These are phyloP conservation scores for Penicillium cataractarum DNA, from an alignment of 495 filamentous ascomycete genomes.

Conservation along the genomic window DNA sequence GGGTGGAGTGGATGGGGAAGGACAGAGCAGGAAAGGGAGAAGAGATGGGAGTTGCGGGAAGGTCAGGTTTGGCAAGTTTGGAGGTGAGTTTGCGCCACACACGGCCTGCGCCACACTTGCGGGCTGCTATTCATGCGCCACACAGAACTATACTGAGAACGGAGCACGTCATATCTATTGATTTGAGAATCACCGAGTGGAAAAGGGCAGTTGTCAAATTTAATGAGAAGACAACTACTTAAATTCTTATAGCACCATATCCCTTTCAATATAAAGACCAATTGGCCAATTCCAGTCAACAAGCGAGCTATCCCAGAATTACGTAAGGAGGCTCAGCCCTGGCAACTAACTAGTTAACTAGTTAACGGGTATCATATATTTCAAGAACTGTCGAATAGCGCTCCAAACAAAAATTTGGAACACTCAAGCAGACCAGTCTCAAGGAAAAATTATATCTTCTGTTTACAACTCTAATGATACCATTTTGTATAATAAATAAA, in stretches of 20 bases:
- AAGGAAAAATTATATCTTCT: too few relatives aligned
- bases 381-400: too few relatives aligned
- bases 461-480: too few relatives aligned
- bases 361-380: too few relatives aligned
- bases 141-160: background rate
- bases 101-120: background rate
- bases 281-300: background rate
- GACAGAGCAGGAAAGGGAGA: slow-evolving; percentile 30
- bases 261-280: background rate
- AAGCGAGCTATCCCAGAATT: background rate
- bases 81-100: slow-evolving; percentile 36
- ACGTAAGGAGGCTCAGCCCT: background rate
- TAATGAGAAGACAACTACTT: background rate
- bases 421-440: too few relatives aligned
- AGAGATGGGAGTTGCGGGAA: slow-evolving; percentile 32
- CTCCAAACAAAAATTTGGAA: too few relatives aligned
- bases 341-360: too few relatives aligned
- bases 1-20: slow-evolving; percentile 13
- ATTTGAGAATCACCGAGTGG: too few relatives aligned
- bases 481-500: too few relatives aligned
- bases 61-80: slow-evolving; percentile 29
- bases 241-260: too few relatives aligned
- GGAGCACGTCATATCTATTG: background rate
- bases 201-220: background rate
- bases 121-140: background rate